These are phyloP conservation scores for Lecanosticta acicola DNA, from an alignment of 2,329 filamentous ascomycete genomes.

Conservation along the genomic window DNA sequence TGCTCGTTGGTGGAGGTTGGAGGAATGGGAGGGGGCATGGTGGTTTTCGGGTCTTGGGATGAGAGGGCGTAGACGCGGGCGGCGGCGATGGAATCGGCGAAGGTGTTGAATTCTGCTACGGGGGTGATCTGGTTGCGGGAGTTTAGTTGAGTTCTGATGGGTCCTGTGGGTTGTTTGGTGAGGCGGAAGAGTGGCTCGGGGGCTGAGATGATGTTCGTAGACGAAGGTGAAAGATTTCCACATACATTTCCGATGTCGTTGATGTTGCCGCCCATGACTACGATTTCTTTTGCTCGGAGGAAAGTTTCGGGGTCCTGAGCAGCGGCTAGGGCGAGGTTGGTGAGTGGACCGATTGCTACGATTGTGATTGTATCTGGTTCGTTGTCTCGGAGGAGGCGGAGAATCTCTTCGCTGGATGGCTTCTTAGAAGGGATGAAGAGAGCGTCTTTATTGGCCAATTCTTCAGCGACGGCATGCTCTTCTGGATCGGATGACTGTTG, in stretches of 20 bases:
- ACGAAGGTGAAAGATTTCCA: conserved; percentile 16
- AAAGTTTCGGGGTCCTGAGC: conserved; percentile 86
- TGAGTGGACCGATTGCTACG: conserved; percentile 81
- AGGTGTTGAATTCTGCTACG: conserved; percentile 90
- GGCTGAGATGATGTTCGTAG: conserved; percentile 7
- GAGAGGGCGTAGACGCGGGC: conserved; percentile 47
- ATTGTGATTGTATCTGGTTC: conserved; percentile 82
- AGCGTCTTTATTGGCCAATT: conserved; percentile 38
- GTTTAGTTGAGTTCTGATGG: conserved; percentile 26
- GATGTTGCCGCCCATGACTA: conserved; percentile 91
- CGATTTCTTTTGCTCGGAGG: conserved; percentile 78
- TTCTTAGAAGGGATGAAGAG: conserved; percentile 69
- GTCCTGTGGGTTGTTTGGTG: conserved; percentile 36
- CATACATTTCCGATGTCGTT: conserved; percentile 68
- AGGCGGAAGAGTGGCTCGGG: conserved; percentile 34
- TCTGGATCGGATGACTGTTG: conserved; percentile 25
- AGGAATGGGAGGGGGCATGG: conserved; percentile 62
- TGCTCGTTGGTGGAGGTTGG: conserved; percentile 26
- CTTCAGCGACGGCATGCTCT: conserved; percentile 33
- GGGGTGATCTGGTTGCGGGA: conserved; percentile 56
- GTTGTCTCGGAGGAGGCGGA: conserved; percentile 77
- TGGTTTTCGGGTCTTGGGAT: conserved; percentile 61
- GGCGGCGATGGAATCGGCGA: conserved; percentile 61
- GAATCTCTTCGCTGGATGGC: conserved; percentile 77
- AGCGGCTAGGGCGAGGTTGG: conserved; percentile 87